A percentile compares a stretch with the other conserved stretches of the same genome.
Conservation (phyloP, 2,329 filamentous ascomycete genomes). For the Microthyrium microscopicum region DNA sequence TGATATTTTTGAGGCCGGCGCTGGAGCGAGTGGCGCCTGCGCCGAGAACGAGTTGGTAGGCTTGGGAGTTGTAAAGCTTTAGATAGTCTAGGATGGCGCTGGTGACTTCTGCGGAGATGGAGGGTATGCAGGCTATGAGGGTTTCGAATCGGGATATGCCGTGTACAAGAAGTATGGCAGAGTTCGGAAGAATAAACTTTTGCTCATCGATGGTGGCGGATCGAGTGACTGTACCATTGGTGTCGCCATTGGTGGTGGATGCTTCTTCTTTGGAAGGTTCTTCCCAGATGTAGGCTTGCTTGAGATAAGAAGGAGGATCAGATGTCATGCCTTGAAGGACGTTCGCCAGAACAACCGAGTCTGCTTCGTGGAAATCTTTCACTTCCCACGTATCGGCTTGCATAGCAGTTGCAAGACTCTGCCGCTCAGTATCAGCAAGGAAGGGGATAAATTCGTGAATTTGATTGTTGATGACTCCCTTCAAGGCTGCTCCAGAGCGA, state of each 20-base stretch:
- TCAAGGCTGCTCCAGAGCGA: constrained; percentile 56
- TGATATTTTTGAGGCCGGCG: constrained; percentile 89
- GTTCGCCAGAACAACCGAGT: constrained; percentile 41
- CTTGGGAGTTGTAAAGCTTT: constrained; percentile 86
- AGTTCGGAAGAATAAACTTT: constrained; percentile 70
- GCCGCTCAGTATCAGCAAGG: constrained; percentile 55
- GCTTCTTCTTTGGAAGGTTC: constrained; percentile 14
- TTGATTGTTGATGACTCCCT: constrained; percentile 64
- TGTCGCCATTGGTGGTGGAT: constrained; percentile 13
- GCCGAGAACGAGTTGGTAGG: constrained; percentile 89
- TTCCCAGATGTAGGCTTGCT: constrained; percentile 35
- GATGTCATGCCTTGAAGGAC: constrained; percentile 55
- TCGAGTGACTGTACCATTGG: constrained; percentile 15
- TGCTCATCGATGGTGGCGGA: constrained; percentile 66
- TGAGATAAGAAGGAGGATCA: constrained; percentile 49
- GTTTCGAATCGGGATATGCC: constrained; percentile 72
- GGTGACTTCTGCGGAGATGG: constrained; percentile 72
- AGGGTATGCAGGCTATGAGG: constrained; percentile 70
- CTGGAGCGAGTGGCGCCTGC: constrained; percentile 69
- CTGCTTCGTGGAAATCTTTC: constrained; percentile 52
- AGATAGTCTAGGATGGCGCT: constrained; percentile 68
- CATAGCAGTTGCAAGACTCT: constrained; percentile 59
- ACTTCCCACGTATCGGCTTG: constrained; percentile 68
- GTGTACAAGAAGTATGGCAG: constrained; percentile 63
- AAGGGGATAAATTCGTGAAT: constrained; percentile 64